phyloP scores from a whole-genome alignment of 495 filamentous ascomycete genomes.

The Penicillium longicatenatum region DNA sequence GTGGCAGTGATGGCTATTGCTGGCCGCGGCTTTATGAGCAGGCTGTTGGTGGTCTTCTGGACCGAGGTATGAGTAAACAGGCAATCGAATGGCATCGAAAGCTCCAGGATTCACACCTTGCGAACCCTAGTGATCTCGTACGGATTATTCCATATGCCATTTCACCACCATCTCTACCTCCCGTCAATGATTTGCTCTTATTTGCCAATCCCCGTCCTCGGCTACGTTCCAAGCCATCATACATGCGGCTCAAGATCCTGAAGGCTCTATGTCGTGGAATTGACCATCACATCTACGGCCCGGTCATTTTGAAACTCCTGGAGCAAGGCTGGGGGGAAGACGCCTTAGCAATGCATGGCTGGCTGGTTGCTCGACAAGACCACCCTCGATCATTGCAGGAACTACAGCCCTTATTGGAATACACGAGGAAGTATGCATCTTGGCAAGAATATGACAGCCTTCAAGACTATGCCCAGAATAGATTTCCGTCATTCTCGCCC shows the following conservation, averaged over 20 bases:
- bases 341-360: constrained; percentile 62
- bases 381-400: constrained; percentile 42
- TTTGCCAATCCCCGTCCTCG: not conserved
- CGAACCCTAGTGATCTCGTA: constrained; percentile 35
- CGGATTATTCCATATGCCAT: constrained; percentile 37
- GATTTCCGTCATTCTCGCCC: not conserved
- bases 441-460: constrained; percentile 17
- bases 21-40: constrained; percentile 53
- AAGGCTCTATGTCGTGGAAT: constrained; percentile 46
- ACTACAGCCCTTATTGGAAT: constrained; percentile 44
- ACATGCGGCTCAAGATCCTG: constrained; percentile 38
- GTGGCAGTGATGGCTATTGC: constrained; percentile 38
- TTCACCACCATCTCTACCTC: not conserved
- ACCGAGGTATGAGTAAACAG: constrained; percentile 30
- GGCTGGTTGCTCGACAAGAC: constrained; percentile 52
- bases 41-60: constrained; percentile 51
- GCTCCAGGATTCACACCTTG: constrained; percentile 37
- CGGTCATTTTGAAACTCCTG: constrained; percentile 59
- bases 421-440: constrained; percentile 37
- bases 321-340: constrained; percentile 45
- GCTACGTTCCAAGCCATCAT: not conserved
- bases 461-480: not conserved
- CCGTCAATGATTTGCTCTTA: not conserved
- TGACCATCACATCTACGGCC: constrained; percentile 59
- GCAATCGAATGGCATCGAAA: constrained; percentile 52